Evolutionary conservation across 2,329 filamentous ascomycete species (phyloP).

Genomic region (Cladosporium oxysporum): DNA sequence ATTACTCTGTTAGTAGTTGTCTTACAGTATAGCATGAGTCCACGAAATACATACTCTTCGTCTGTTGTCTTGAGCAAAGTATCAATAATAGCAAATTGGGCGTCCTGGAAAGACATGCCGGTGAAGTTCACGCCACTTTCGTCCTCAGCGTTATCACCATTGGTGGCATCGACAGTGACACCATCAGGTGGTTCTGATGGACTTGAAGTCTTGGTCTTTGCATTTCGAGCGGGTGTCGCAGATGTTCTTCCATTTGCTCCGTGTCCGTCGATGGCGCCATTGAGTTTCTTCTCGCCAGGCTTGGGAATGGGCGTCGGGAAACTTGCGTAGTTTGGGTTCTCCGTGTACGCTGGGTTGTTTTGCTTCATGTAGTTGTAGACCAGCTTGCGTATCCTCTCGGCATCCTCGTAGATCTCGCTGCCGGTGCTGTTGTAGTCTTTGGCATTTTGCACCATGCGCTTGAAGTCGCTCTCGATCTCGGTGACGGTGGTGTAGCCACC

Average conservation of each 20-base stretch:
- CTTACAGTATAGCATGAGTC: slow-evolving; percentile 6
- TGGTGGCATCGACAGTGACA: slow-evolving; percentile 29
- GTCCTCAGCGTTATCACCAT: slow-evolving; percentile 23
- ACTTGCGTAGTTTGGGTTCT: slow-evolving; percentile 66
- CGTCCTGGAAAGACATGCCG: slow-evolving; percentile 76
- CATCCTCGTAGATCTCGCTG: slow-evolving; percentile 75
- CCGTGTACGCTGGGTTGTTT: slow-evolving; percentile 78
- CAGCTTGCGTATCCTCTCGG: slow-evolving; percentile 82
- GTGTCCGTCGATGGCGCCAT: slow-evolving; percentile 32
- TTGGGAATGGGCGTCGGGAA: slow-evolving; percentile 72
- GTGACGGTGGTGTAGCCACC: slow-evolving; percentile 70
- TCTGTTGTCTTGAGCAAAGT: slow-evolving; percentile 70
- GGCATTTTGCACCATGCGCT: slow-evolving; percentile 83
- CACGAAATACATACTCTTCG: slow-evolving; percentile 55
- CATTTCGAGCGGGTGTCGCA: slow-evolving; percentile 11
- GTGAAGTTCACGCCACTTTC: slow-evolving; percentile 55
- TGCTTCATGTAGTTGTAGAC: slow-evolving; percentile 86
- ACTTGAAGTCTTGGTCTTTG: slow-evolving; percentile 22
- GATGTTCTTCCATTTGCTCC: slow-evolving; percentile 11
- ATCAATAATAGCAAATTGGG: slow-evolving; percentile 80
- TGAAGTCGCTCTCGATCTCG: slow-evolving; percentile 79
- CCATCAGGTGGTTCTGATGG: slow-evolving; percentile 32
- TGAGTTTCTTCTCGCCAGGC: slow-evolving; percentile 22
- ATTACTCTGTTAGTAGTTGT: slow-evolving; percentile 20
- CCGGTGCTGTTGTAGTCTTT: slow-evolving; percentile 79